phyloP scores from a whole-genome alignment of 768 basidiomycete species.

The Agaricus bisporus region DNA sequence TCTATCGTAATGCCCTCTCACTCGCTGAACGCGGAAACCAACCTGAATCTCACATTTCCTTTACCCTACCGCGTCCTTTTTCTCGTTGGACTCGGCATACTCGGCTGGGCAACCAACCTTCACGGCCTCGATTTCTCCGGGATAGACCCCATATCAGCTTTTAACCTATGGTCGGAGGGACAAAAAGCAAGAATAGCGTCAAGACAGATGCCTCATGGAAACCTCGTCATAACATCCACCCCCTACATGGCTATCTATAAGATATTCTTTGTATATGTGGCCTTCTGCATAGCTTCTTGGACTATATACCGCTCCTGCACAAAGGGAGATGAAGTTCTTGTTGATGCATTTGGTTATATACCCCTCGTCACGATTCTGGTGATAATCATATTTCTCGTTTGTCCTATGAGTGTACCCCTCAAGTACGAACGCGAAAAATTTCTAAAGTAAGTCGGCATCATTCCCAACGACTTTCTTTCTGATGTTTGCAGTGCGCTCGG shows the following conservation, averaged over 20 bases:
- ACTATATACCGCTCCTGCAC: conserved; percentile 55
- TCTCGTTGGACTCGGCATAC: conserved; percentile 70
- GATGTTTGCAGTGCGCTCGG: conserved; percentile 52
- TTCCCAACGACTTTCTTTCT: neutral
- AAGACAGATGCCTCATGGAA: neutral
- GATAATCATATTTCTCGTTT: conserved; percentile 50
- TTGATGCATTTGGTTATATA: conserved; percentile 74
- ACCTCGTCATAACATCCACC: conserved; percentile 16
- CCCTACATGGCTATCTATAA: conserved; percentile 63
- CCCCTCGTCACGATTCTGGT: conserved; percentile 63
- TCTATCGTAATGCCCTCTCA: conserved; percentile 11
- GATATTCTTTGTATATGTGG: conserved; percentile 53
- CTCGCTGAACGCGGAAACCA: conserved; percentile 29
- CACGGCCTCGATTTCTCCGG: conserved; percentile 74
- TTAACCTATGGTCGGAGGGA: conserved; percentile 54
- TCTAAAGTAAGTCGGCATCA: conserved; percentile 50
- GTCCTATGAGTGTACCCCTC: conserved; percentile 61
- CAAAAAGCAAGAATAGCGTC: conserved; percentile 12
- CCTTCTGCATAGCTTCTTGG: conserved; percentile 67
- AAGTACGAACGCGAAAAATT: conserved; percentile 74
- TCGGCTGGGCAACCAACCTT: conserved; percentile 91
- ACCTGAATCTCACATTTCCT: conserved; percentile 61
- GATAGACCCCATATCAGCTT: conserved; percentile 63
- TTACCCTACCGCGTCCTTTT: conserved; percentile 89
- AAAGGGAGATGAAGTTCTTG: conserved; percentile 46